Evolutionary conservation across 164 flowering plant species (phyloP), one percentile per base, ranked within the genome.

Genomic region (Berberis thunbergii): DNA sequence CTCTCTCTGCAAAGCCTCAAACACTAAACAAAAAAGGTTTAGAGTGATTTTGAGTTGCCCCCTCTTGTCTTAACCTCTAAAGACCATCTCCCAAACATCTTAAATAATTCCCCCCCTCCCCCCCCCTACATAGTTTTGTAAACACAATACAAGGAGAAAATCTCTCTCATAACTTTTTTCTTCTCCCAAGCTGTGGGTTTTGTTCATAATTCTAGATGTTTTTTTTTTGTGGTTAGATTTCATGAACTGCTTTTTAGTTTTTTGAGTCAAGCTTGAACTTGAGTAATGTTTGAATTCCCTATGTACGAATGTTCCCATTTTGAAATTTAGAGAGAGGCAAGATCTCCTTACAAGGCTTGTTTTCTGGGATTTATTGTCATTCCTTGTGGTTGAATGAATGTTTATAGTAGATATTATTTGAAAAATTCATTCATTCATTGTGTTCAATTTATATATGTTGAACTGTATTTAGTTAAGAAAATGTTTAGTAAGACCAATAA

Each of bases 1-100:
- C 43, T 63, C 67, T 53, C 53, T 45, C 60, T 39, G 8, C 48
- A 9, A 48, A 61, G 45, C 59, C 43, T 45, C 57, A 59, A 59
- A 53, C 59, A 7, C 41, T 59, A 50, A 59, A 58, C 44, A 57
- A 50, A 64, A 63, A 60, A 59, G 45, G 54, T 5, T 39, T 6
- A 9, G 41, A 45, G 50, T 54, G 41, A 41, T 6, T 26, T 41
- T 45, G 52, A 56, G 61, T 60, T 61, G 60, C 52, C 56, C 57
- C 56, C 4, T 46, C 44, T n/a, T 70, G 64, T 54, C 56, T 60
- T 45, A 48, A 8, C 26, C 57, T 41, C 3, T 13, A 69, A 59
- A 54, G 70, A 66, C 73, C 70, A 69, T 12, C 56, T n/a, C 66
- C 64, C 60, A 70, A 69, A 73, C 76, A 66, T 54, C 70, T 59